phyloP scores from a whole-genome alignment of 2,329 filamentous ascomycete genomes.

The Clarireedia homoeocarpa region DNA sequence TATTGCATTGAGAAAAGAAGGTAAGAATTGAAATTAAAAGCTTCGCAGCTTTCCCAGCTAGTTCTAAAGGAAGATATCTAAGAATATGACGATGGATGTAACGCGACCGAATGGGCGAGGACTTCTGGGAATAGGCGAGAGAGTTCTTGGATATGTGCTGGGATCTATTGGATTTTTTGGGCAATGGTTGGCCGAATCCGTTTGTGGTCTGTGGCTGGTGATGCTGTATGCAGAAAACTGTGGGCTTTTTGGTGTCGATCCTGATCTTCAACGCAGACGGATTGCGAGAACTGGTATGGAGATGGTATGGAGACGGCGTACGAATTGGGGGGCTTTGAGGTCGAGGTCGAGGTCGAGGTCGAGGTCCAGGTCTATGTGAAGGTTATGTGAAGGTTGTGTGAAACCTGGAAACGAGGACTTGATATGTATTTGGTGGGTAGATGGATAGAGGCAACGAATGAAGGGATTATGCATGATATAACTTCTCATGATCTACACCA shows the following conservation, averaged over 20 bases:
- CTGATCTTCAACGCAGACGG: not conserved
- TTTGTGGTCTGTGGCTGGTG: not conserved
- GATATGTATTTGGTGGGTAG: too few species aligned
- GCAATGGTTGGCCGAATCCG: not conserved
- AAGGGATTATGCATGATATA: too few species aligned
- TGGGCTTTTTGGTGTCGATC: not conserved
- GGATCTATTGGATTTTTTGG: not conserved
- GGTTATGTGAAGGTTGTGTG: too few species aligned
- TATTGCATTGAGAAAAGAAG: slow-evolving; percentile 23
- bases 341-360: too few species aligned
- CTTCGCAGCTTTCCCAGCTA: not conserved
- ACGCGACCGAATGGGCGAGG: not conserved
- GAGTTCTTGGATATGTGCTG: not conserved
- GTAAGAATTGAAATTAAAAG: not conserved
- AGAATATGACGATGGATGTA: slow-evolving; percentile 6
- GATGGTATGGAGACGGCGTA: not conserved
- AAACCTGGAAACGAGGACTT: too few species aligned
- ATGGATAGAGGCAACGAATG: too few species aligned
- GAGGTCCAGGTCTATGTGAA: too few species aligned
- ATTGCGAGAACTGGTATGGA: not conserved
- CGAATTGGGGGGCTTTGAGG: too few species aligned
- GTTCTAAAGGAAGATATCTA: not conserved
- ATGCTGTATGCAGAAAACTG: not conserved
- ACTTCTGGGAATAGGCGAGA: not conserved
- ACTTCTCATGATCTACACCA: too few species aligned